Evolutionary conservation across 441 rosid species (phyloP).

Genomic region (Mallotus repandus): DNA sequence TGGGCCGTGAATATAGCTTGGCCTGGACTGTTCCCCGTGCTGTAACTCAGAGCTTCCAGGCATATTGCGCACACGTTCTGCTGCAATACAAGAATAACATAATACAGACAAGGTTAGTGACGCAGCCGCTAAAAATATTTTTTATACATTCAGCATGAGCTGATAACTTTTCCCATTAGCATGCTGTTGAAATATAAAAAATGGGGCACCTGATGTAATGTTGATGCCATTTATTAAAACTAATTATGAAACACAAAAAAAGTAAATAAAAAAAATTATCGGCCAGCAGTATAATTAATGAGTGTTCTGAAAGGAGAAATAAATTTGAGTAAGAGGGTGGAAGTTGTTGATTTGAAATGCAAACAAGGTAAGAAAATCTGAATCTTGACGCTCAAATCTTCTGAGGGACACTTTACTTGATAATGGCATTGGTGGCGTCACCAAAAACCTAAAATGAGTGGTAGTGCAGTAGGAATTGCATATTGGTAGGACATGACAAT

Average conservation of each 20-base stretch:
- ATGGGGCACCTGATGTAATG: not conserved
- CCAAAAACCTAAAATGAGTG: not conserved
- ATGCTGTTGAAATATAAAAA: not conserved
- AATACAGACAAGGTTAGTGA: not conserved
- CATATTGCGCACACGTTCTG: constrained; percentile 81
- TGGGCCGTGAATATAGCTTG: constrained; percentile 84
- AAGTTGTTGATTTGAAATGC: not conserved
- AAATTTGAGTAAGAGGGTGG: no score
- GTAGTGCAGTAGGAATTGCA: not conserved
- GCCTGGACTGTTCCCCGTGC: constrained; percentile 49
- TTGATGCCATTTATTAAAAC: not conserved
- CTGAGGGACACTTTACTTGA: no score
- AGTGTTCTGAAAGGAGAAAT: no score
- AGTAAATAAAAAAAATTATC: not conserved
- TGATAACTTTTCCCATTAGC: not conserved
- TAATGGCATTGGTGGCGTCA: no score
- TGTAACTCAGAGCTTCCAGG: constrained; percentile 62
- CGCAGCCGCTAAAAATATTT: not conserved
- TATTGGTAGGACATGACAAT: not conserved
- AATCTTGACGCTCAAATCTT: no score
- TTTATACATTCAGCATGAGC: not conserved
- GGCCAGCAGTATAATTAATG: not conserved
- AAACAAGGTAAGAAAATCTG: not conserved
- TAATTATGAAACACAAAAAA: not conserved
- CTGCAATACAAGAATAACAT: constrained; percentile 16